Conservation (phyloP, 495 filamentous ascomycete genomes). For the Trichoderma virens region DNA sequence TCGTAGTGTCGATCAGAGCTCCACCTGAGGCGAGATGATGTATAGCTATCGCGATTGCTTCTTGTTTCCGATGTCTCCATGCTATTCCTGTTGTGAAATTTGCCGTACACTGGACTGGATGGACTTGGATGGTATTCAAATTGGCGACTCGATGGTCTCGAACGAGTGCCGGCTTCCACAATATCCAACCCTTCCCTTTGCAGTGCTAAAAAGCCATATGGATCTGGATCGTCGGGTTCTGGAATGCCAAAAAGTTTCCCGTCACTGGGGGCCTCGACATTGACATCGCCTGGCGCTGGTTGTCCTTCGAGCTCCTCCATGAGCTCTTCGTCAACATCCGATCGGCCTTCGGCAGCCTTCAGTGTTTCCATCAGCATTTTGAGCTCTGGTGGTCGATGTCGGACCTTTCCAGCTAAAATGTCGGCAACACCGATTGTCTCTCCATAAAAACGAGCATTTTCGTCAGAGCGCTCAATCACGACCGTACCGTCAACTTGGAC, state of each 20-base stretch:
- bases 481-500: conserved; percentile 73
- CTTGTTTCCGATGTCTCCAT: conserved; percentile 50
- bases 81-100: conserved; percentile 60
- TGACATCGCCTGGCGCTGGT: conserved; percentile 67
- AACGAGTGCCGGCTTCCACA: conserved; percentile 71
- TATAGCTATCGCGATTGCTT: conserved; percentile 57
- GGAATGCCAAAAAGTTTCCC: conserved; percentile 65
- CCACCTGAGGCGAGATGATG: neutral
- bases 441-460: conserved; percentile 69
- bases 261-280: conserved; percentile 37
- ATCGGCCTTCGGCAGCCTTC: conserved; percentile 48
- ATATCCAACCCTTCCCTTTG: conserved; percentile 80
- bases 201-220: conserved; percentile 78
- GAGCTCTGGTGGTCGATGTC: conserved; percentile 7
- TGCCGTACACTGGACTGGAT: conserved; percentile 62
- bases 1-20: neutral
- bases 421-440: conserved; percentile 52
- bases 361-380: conserved; percentile 4
- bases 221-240: conserved; percentile 71
- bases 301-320: conserved; percentile 41
- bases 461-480: conserved; percentile 69
- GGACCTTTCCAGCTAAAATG: conserved; percentile 62
- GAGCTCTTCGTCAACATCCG: conserved; percentile 56
- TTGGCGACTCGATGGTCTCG: conserved; percentile 58
- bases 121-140: conserved; percentile 77